A percentile compares a stretch with the other conserved stretches of the same genome.
Evolutionary conservation across 2,329 filamentous ascomycete species (phyloP).

Genomic region (Penicillium aurantiogriseum): DNA sequence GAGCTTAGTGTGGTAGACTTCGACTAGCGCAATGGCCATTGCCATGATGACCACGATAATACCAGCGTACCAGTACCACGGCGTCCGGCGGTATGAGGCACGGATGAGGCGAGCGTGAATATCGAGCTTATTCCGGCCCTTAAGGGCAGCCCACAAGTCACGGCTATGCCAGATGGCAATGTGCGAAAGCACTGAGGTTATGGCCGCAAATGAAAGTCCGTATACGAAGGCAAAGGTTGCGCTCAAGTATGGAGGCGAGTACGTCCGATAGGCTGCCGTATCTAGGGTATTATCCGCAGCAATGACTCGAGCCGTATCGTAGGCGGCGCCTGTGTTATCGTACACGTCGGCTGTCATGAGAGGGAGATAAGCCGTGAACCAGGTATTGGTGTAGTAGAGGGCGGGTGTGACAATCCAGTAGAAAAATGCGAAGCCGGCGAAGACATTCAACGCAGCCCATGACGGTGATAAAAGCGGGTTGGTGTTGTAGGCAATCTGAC

Average conservation of each 20-base stretch:
- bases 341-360: conserved; percentile 31
- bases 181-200: conserved; percentile 50
- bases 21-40: conserved; percentile 34
- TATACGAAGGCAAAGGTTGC: conserved; percentile 56
- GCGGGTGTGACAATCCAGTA: conserved; percentile 38
- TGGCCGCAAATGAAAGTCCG: conserved; percentile 63
- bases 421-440: conserved; percentile 37
- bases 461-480: conserved; percentile 38
- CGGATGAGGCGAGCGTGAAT: conserved; percentile 45
- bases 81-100: conserved; percentile 37
- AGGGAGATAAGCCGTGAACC: conserved; percentile 31
- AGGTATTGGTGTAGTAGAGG: conserved; percentile 33
- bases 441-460: conserved; percentile 42
- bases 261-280: conserved; percentile 58
- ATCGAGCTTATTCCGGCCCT: conserved; percentile 41
- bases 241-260: conserved; percentile 62
- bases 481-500: conserved; percentile 35
- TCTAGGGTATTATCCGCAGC: conserved; percentile 55
- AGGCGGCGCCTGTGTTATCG: conserved; percentile 50
- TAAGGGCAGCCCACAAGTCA: conserved; percentile 31
- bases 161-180: conserved; percentile 30
- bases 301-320: conserved; percentile 60
- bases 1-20: conserved; percentile 45
- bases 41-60: conserved; percentile 36
- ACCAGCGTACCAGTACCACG: conserved; percentile 45